phyloP scores from a whole-genome alignment of 2,329 filamentous ascomycete genomes.

The Phaeosphaeriaceae sp. region DNA sequence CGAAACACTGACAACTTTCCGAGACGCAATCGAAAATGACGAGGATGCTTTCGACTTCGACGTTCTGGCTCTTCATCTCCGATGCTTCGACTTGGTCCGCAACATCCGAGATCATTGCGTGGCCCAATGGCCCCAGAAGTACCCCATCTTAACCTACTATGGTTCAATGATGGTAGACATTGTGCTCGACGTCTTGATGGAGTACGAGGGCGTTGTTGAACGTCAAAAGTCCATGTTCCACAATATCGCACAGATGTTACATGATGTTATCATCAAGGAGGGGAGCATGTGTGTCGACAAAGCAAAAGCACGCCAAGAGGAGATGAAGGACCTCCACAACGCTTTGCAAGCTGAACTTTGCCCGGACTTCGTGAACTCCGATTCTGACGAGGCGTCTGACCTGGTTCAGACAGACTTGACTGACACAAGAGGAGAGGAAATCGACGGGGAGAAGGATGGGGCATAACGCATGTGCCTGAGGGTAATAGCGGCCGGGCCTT shows the following conservation, averaged over 20 bases:
- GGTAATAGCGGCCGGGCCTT: too few relatives aligned
- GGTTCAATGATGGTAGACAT: background rate
- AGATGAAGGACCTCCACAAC: background rate
- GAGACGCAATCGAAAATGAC: background rate
- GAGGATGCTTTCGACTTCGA: background rate
- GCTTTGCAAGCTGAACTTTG: too few relatives aligned
- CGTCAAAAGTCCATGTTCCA: conserved; percentile 5
- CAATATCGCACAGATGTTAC: background rate
- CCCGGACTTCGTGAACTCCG: background rate
- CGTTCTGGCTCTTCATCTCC: background rate
- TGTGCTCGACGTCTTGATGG: background rate
- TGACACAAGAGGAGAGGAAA: too few relatives aligned
- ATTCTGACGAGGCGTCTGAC: background rate
- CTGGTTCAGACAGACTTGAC: too few relatives aligned
- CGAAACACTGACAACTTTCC: background rate
- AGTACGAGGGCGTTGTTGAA: background rate
- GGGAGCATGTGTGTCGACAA: background rate
- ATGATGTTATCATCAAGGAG: conserved; percentile 5
- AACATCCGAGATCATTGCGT: background rate
- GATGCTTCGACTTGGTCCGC: background rate
- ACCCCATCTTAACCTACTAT: background rate
- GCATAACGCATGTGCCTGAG: too few relatives aligned
- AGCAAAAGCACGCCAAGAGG: background rate
- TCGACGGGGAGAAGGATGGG: too few relatives aligned
- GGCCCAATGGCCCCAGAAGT: background rate